Evolutionary conservation across 2,329 filamentous ascomycete genomes (phyloP).

Genomic region (Xylariaceae sp.): DNA sequence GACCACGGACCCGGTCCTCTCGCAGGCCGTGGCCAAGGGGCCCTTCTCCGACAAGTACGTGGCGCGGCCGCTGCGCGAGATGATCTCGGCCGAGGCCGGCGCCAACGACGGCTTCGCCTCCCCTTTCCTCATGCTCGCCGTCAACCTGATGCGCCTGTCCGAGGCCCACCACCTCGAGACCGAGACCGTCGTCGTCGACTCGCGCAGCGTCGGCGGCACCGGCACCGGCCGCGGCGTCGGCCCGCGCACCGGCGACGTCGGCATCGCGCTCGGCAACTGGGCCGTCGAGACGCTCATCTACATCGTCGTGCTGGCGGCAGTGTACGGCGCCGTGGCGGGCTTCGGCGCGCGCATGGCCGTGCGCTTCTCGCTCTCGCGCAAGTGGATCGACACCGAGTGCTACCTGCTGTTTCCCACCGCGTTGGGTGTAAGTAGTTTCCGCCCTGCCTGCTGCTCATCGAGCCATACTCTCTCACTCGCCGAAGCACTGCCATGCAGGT

Average conservation of each 20-base stretch:
- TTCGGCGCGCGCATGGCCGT: slow-evolving; percentile 38
- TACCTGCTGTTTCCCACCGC: slow-evolving; percentile 46
- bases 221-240: slow-evolving; percentile 32
- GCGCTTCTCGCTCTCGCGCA: slow-evolving; percentile 34
- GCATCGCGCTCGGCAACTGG: slow-evolving; percentile 48
- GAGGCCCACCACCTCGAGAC: slow-evolving; percentile 25
- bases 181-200: slow-evolving; percentile 1
- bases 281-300: slow-evolving; percentile 54
- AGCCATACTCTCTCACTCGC: too few species aligned
- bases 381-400: slow-evolving; percentile 49
- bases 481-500: too few species aligned
- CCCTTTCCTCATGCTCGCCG: slow-evolving; percentile 52
- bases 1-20: slow-evolving; percentile 55
- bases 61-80: slow-evolving; percentile 46
- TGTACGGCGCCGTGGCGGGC: slow-evolving; percentile 45
- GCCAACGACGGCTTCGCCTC: slow-evolving; percentile 57
- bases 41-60: slow-evolving; percentile 57
- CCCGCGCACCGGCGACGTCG: slow-evolving; percentile 42
- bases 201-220: too few species aligned
- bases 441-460: too few species aligned
- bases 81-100: slow-evolving; percentile 55
- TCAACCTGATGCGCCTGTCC: slow-evolving; percentile 48
- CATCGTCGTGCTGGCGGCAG: slow-evolving; percentile 44
- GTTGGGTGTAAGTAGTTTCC: slow-evolving; percentile 30
- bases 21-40: slow-evolving; percentile 54